Base-by-base conservation (phyloP, 2,329 filamentous ascomycete species). In the Neofusicoccum sp. region DNA sequence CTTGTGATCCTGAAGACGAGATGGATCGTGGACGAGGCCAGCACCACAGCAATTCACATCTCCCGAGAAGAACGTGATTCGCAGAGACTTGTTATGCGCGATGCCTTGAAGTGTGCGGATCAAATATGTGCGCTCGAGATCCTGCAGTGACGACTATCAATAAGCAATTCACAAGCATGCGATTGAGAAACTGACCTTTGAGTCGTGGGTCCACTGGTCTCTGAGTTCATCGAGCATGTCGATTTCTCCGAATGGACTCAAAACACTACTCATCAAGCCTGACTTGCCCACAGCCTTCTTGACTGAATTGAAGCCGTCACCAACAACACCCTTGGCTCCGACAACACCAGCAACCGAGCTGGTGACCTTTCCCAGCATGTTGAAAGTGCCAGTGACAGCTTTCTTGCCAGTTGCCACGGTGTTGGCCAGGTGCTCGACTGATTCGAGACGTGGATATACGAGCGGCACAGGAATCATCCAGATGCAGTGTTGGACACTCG, bases 161-260 rank as follows among this genome's bases (percentile, higher is more conserved):
- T 54, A 41, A 56, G 12, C 12, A 37, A 43, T 5, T 22, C 2
- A 36, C 31, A 41, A 33, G 22, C 8, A 22, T 11, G 5, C 4
- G 22, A 39, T 4, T 6, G 28, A 5, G 31, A 6, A 11, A 56
- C 70, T 64, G 76, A 87, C 86, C 81, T 98, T 99, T 59, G 90
- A 93, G 58, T 98, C 94, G 73, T 99, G 95, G 28, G 95, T 99
- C 95, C 95, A 99, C 83, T 96, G 89, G 75, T 99, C 95, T 73
- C 94, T 89, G 64, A 98, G 81, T 73, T 98, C 95, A 78, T 99
- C 95, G 60, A 95, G 87, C 56, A 98, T 87, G 71, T 97, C 95
- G 65, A 99, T 89, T 68, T 98, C 95, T 61, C 95, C 95, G 75
- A 99, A 99, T 39, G 96, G 93, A 79, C 93, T 97, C 54, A 99